Evolutionary conservation across 495 filamentous ascomycete genomes (phyloP), one percentile per base, ranked within the genome.

Genomic region (Viridothelium virens): DNA sequence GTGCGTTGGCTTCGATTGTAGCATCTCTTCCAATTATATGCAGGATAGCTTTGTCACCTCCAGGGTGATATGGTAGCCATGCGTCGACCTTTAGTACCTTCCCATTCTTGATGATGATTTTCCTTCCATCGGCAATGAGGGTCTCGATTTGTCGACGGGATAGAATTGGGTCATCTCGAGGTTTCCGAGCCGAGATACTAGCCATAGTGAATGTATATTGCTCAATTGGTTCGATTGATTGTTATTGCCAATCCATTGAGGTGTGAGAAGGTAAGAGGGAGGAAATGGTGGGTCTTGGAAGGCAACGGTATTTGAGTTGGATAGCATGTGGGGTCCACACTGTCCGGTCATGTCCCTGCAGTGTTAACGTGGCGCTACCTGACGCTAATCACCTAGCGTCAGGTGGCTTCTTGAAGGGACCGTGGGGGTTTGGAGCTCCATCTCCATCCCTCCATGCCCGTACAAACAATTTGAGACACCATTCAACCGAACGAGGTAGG

Each of bases 1-100:
- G 96, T 91, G 85, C 88, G 76, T 89, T 91, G 71, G 97, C 87
- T 77, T 97, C 94, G 76, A 97, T 91, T 18, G 94, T 97, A 46
- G 91, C 95, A 86, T 98, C 94, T 77, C 91, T 84, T 63, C 94
- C 94, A 62, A 98, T 87, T 91, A 97, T 93, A 74, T 98, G 94
- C 76, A 84, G 80, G 68, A 98, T 96, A 33, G 95, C 83, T 77
- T 91, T 96, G 71, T 92, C 89, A 59, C 94, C 94, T 64, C 94
- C 94, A 16, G 94, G 94, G 72, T 98, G 94, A 73, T 86, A 97
- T 62, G 84, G 83, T 39, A 93, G 79, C 89, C 90, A 98, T 38
- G 89, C 82, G 76, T 98, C 93, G 2, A 89, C 86, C 78, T 90
- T 94, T 65, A 97, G 77, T 5, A 96, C 92, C 72, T 87, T 84